These are phyloP conservation scores for Colletotrichum tamarilloi DNA, from an alignment of 2,329 filamentous ascomycete genomes.

Conservation along the genomic window DNA sequence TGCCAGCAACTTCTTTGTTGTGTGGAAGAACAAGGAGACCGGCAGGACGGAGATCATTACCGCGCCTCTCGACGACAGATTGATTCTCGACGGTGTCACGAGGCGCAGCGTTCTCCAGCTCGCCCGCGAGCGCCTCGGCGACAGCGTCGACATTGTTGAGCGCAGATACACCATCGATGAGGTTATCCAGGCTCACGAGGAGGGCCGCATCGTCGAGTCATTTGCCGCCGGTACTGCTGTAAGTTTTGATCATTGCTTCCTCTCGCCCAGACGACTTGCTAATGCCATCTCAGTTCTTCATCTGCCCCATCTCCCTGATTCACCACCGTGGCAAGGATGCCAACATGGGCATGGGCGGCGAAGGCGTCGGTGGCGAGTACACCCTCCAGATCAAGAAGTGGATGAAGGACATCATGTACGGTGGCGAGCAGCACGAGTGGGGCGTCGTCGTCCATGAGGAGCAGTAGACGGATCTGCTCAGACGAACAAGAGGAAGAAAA, in stretches of 20 bases:
- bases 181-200: constrained; percentile 75
- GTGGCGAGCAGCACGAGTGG: constrained; percentile 75
- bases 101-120: constrained; percentile 82
- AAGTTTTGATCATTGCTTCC: constrained; percentile 50
- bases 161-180: constrained; percentile 85
- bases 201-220: constrained; percentile 83
- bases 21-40: constrained; percentile 75
- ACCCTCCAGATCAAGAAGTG: constrained; percentile 73
- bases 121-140: constrained; percentile 69
- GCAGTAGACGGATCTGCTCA: constrained; percentile 43
- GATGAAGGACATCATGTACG: constrained; percentile 81
- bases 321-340: constrained; percentile 75
- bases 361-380: constrained; percentile 63
- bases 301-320: constrained; percentile 75
- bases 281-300: constrained; percentile 67
- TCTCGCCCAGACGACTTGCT: constrained; percentile 11
- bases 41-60: constrained; percentile 80
- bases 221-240: constrained; percentile 90
- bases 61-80: constrained; percentile 81
- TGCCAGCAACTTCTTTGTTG: constrained; percentile 90
- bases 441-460: constrained; percentile 75
- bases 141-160: constrained; percentile 79
- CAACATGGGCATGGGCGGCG: constrained; percentile 67
- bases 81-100: constrained; percentile 93
- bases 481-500: not conserved